These are phyloP conservation scores for Metschnikowia lochheadii DNA, from an alignment of 805 yeast species.

Conservation along the genomic window DNA sequence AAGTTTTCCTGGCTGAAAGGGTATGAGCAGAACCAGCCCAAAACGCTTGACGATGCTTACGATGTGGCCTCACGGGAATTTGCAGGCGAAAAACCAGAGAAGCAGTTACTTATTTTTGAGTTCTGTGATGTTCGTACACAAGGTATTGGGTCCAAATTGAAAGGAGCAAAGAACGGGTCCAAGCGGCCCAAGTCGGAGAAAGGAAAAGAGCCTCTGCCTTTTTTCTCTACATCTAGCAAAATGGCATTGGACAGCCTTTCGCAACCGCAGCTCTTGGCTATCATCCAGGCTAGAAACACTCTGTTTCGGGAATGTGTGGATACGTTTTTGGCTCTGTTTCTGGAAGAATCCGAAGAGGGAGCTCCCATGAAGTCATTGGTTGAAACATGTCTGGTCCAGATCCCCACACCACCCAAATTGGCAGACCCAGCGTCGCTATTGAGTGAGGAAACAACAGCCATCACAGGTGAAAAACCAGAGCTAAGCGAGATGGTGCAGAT, in stretches of 20 bases:
- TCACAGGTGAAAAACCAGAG: conserved; percentile 10
- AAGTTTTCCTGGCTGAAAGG: conserved; percentile 35
- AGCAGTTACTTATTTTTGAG: conserved; percentile 67
- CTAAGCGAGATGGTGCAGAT: conserved; percentile 44
- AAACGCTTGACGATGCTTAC: conserved; percentile 45
- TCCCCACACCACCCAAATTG: conserved; percentile 50
- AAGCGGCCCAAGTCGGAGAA: conserved; percentile 5
- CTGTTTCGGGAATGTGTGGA: conserved; percentile 39
- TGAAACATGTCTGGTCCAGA: conserved; percentile 25
- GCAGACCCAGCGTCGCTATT: conserved; percentile 57
- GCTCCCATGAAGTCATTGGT: conserved; percentile 39
- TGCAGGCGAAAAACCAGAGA: conserved; percentile 41
- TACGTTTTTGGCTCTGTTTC: conserved; percentile 13
- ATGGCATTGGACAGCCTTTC: conserved; percentile 49
- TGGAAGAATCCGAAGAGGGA: conserved; percentile 25
- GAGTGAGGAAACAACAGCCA: conserved; percentile 1
- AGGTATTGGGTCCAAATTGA: conserved; percentile 36
- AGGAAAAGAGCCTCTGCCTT: conserved; percentile 6
- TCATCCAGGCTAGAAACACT: conserved; percentile 54
- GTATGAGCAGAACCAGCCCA: conserved; percentile 29
- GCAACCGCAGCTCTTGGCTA: conserved; percentile 52
- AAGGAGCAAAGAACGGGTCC: conserved; percentile 10
- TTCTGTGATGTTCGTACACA: conserved; percentile 66
- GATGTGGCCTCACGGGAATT: conserved; percentile 51
- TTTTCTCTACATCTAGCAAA: conserved; percentile 34